A percentile compares a stretch with the other conserved stretches of the same genome.
Conservation (phyloP, 164 flowering plant genomes). For the Chloranthus sessilifolius region DNA sequence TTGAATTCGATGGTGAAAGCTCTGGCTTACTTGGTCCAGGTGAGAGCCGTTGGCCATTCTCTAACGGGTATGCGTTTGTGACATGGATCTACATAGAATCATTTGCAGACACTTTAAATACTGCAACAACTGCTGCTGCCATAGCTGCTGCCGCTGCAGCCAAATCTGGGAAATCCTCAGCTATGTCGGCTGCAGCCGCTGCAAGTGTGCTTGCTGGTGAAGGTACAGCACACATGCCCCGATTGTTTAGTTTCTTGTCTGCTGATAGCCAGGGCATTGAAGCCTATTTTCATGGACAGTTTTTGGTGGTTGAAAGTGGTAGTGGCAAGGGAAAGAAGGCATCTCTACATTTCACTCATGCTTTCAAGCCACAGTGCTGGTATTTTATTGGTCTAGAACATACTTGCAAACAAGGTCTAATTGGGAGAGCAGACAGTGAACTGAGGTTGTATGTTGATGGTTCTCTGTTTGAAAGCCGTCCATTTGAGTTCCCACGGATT, state of each 20-base stretch:
- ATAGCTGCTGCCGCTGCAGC: slow-evolving; percentile 99
- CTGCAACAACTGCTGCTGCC: slow-evolving; percentile 98
- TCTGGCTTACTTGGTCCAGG: slow-evolving; percentile 98
- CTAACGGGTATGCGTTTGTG: slow-evolving; percentile 90
- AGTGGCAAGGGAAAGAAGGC: slow-evolving; percentile 94
- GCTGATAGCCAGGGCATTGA: slow-evolving; percentile 98
- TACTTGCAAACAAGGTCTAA: slow-evolving; percentile 69
- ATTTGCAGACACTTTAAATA: slow-evolving; percentile 93
- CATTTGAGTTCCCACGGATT: slow-evolving; percentile 92
- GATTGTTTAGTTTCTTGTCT: slow-evolving; percentile 91
- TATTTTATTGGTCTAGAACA: slow-evolving; percentile 95
- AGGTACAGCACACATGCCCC: slow-evolving; percentile 98
- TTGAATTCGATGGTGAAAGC: slow-evolving; percentile 99
- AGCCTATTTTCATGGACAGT: slow-evolving; percentile 98
- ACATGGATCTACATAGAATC: slow-evolving; percentile 99
- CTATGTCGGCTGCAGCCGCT: slow-evolving; percentile 99
- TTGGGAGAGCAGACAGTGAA: slow-evolving; percentile 95
- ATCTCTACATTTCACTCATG: slow-evolving; percentile 94
- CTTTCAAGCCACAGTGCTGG: slow-evolving; percentile 98
- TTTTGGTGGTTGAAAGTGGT: slow-evolving; percentile 96
- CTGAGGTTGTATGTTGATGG: slow-evolving; percentile 92
- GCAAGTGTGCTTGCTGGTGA: slow-evolving; percentile 99
- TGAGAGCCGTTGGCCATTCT: slow-evolving; percentile 97
- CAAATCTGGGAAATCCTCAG: slow-evolving; percentile 94
- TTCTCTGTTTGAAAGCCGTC: slow-evolving; percentile 78